A percentile compares a stretch with the other conserved stretches of the same genome.
phyloP scores from a whole-genome alignment of 176 grass and related monocot genomes.

The Phyllostachys edulis region DNA sequence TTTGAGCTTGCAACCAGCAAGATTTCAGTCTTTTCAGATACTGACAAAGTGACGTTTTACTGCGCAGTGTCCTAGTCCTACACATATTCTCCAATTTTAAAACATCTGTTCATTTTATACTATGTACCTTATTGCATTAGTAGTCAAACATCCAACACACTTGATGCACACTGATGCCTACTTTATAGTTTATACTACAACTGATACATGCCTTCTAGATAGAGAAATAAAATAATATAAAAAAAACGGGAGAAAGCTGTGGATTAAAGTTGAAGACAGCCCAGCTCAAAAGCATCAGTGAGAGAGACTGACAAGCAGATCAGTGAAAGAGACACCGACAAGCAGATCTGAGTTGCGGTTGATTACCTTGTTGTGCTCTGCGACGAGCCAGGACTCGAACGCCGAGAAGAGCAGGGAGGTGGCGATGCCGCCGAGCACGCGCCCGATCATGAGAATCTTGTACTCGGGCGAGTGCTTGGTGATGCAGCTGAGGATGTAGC shows the following conservation, averaged over 20 bases:
- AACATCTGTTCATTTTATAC: not conserved
- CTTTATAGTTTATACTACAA: not conserved
- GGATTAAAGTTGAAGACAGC: constrained; percentile 46
- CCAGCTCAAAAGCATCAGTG: constrained; percentile 25
- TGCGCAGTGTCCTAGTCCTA: not conserved
- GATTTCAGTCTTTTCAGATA: constrained; percentile 1
- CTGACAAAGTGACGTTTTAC: constrained; percentile 20
- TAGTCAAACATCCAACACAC: constrained; percentile 32
- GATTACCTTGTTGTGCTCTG: constrained; percentile 88
- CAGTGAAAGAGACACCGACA: not conserved
- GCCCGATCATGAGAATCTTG: constrained; percentile 79
- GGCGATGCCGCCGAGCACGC: constrained; percentile 72
- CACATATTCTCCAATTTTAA: not conserved
- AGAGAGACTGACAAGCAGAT: constrained; percentile 15
- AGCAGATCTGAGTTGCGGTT: constrained; percentile 26
- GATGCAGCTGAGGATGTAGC: constrained; percentile 93
- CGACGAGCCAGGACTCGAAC: constrained; percentile 99
- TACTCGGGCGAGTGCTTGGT: constrained; percentile 95
- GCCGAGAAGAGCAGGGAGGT: constrained; percentile 96
- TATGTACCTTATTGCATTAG: not conserved
- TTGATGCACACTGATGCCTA: not conserved
- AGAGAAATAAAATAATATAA: not conserved
- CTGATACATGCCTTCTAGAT: not conserved
- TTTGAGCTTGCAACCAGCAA: constrained; percentile 21
- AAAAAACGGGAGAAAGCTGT: constrained; percentile 1